A percentile compares a stretch with the other conserved stretches of the same genome.
Conservation (phyloP, 2,329 filamentous ascomycete species). For the Pseudogymnoascus sp. region DNA sequence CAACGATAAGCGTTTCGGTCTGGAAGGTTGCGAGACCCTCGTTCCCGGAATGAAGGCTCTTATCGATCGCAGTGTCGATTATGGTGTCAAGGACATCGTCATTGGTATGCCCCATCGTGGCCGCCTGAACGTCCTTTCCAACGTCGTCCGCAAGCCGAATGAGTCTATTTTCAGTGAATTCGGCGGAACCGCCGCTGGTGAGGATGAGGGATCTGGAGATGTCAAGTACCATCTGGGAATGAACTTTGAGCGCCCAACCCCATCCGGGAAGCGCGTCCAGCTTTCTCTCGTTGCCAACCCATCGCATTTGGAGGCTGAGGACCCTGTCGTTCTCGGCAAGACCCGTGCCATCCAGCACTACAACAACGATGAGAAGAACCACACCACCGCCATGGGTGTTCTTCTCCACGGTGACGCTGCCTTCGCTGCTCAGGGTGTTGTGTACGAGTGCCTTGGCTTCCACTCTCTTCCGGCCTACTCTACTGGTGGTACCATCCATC, state of each 20-base stretch:
- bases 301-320: constrained; percentile 95
- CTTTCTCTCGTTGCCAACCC: constrained; percentile 97
- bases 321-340: constrained; percentile 95
- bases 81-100: constrained; percentile 97
- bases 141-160: constrained; percentile 98
- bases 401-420: constrained; percentile 95
- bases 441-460: constrained; percentile 98
- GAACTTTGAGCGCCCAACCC: constrained; percentile 98
- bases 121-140: constrained; percentile 93
- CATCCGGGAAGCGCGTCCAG: constrained; percentile 98
- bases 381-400: constrained; percentile 87
- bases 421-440: constrained; percentile 91
- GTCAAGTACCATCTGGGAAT: constrained; percentile 99
- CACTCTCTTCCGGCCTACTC: constrained; percentile 93
- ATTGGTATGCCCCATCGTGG: constrained; percentile 99
- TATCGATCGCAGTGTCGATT: constrained; percentile 96
- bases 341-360: constrained; percentile 97
- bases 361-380: constrained; percentile 90
- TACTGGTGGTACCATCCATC: constrained; percentile 91
- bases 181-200: constrained; percentile 75
- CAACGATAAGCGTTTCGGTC: constrained; percentile 98
- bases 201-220: constrained; percentile 94
- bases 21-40: constrained; percentile 93
- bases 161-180: constrained; percentile 99
- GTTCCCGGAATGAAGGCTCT: constrained; percentile 99